A percentile compares a stretch with the other conserved stretches of the same genome.
phyloP scores from a whole-genome alignment of 805 yeast genomes.

The Wickerhamomyces queroliae region DNA sequence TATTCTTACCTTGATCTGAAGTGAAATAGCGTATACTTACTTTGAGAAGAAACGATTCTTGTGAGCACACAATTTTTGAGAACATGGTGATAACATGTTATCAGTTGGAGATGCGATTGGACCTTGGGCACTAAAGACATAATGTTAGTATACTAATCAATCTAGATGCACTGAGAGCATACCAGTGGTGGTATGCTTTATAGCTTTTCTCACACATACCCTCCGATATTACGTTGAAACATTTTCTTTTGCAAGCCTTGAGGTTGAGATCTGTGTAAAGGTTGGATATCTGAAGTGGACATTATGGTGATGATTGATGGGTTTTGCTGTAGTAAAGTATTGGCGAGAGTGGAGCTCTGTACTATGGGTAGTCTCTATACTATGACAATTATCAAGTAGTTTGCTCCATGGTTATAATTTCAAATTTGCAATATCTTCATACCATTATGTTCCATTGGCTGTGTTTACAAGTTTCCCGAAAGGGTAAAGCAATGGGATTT shows the following conservation, averaged over 20 bases:
- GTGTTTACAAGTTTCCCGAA: constrained; percentile 13
- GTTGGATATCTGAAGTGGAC: constrained; percentile 21
- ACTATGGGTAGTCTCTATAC: too few species aligned
- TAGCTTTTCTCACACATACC: constrained; percentile 3
- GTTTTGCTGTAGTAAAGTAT: too few species aligned
- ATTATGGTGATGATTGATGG: constrained; percentile 1
- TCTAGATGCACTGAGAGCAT: background rate
- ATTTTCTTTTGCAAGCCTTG: constrained; percentile 16
- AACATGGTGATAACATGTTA: constrained; percentile 50
- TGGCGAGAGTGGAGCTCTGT: too few species aligned
- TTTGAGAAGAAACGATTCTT: constrained; percentile 33
- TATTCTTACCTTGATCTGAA: too few species aligned
- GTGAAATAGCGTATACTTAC: constrained; percentile 18
- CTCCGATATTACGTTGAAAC: constrained; percentile 15
- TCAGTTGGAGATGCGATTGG: constrained; percentile 52
- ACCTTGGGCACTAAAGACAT: background rate
- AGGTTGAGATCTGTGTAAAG: constrained; percentile 18
- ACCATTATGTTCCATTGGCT: too few species aligned
- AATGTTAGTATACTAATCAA: background rate
- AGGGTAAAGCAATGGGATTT: constrained; percentile 6
- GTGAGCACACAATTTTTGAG: constrained; percentile 47
- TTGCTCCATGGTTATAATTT: too few species aligned
- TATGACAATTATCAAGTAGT: too few species aligned
- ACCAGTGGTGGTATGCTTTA: too few species aligned
- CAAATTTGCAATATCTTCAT: too few species aligned